Evolutionary conservation across 225 moss, liverwort and hornwort genomes (phyloP), one percentile per base, ranked within the genome.

Genomic region (Pseudisothecium myosuroides): DNA sequence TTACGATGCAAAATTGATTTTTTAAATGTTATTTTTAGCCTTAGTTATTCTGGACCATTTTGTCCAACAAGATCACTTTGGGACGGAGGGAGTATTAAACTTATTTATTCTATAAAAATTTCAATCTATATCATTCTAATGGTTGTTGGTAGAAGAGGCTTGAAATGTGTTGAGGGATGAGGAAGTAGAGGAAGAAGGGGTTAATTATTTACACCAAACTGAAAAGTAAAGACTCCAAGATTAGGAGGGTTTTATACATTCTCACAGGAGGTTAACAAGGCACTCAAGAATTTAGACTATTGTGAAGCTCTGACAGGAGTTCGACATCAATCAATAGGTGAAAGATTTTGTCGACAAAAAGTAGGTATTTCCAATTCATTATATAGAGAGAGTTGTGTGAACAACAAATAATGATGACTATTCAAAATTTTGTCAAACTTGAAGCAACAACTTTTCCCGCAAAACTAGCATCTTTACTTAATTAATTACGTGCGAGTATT

Each of bases 311-410:
- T 4, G 20, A 50, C 0, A 76, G 0, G 32, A 13, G 13, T 8
- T 32, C 5, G 31, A 31, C 11, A 75, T 75, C 0, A 1, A 19
- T 4, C 0, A 19, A 0, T 0, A 32, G 0, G 6, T 76, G 32
- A 49, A 49, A 76, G 14, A 34, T 52, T 76, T 14, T 5, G 9
- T 34, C 0, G 0, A 36, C 5, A 52, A 34, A 14, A 52, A 13
- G 22, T 34, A 22, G 2, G 3, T 52, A 50, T 50, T 34, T 13
- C 1, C 0, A 0, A 76, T 50, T 76, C 22, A 22, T 13, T 21
- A 50, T 19, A 50, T 76, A 50, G 76, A 75, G 5, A 50, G 50
- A 75, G 10, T 34, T 76, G 76, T 76, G 5, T 13, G 5, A 20
- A 73, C 17, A 47, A 34, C 50, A 76, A 49, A 50, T 21, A 21